These are phyloP conservation scores for Botryotinia convoluta DNA, from an alignment of 2,329 filamentous ascomycete species.

Conservation along the genomic window DNA sequence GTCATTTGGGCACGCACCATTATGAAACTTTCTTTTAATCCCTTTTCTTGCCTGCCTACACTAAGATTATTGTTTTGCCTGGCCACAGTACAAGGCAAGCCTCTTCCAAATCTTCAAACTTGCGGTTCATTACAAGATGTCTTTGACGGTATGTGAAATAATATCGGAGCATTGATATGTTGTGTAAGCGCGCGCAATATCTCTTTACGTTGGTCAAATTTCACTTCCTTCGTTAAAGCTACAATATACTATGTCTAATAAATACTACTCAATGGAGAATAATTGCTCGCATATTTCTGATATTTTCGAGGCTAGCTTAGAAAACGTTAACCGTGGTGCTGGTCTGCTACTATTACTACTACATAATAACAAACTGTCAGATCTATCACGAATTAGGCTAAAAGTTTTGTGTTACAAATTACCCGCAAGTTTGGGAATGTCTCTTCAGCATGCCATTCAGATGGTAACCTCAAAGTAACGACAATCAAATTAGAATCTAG, in stretches of 20 bases:
- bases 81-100: neutral
- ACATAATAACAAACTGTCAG: constrained; percentile 5
- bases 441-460: constrained; percentile 13
- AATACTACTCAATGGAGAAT: neutral
- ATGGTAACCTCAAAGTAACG: neutral
- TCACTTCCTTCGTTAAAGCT: neutral
- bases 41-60: constrained; percentile 14
- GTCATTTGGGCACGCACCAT: neutral
- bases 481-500: constrained; percentile 5
- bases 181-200: constrained; percentile 20
- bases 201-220: neutral
- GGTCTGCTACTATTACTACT: neutral
- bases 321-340: neutral
- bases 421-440: constrained; percentile 19
- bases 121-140: neutral
- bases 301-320: neutral
- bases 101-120: neutral
- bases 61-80: neutral
- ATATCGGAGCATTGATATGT: neutral
- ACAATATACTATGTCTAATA: neutral
- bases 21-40: neutral
- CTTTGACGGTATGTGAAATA: neutral
- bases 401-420: constrained; percentile 14
- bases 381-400: constrained; percentile 1
- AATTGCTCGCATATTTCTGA: neutral